phyloP scores from a whole-genome alignment of 1,284 basidiomycete species.

The Puccinia horiana region DNA sequence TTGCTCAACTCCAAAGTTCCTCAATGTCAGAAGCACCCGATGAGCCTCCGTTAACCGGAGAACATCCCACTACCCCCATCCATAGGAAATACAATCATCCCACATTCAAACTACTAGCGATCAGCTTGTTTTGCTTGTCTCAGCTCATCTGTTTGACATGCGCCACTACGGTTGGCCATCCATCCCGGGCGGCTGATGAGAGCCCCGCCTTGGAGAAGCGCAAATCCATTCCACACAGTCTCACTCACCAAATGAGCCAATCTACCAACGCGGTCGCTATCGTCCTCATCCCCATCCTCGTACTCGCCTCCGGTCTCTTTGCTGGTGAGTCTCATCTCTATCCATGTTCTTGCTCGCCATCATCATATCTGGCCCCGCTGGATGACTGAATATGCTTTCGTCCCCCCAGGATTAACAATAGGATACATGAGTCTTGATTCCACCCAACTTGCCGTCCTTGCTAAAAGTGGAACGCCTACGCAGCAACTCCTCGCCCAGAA shows the following conservation, averaged over 20 bases:
- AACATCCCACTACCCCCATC: neutral
- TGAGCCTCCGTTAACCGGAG: neutral
- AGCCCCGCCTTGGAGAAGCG: neutral
- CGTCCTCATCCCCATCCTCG: constrained; percentile 12
- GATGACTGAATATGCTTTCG: neutral
- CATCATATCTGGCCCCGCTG: neutral
- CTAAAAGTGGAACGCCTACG: constrained; percentile 76
- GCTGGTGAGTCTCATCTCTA: neutral
- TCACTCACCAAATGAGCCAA: constrained; percentile 3
- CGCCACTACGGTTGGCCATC: neutral
- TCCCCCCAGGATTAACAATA: constrained; percentile 66
- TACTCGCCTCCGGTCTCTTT: constrained; percentile 12
- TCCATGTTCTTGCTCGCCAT: neutral
- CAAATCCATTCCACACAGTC: neutral
- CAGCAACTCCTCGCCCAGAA: constrained; percentile 78
- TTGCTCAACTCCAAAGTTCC: neutral
- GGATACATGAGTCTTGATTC: constrained; percentile 93
- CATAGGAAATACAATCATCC: neutral
- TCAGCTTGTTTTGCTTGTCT: neutral
- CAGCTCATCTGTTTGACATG: neutral
- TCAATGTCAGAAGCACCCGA: constrained; percentile 8
- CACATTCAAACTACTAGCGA: neutral
- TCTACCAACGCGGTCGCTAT: neutral
- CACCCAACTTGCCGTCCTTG: constrained; percentile 83
- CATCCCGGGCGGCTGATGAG: neutral